Evolutionary conservation across 805 yeast species (phyloP), one percentile per base, ranked within the genome.

Genomic region (Wickerhamiella occidentalis): DNA sequence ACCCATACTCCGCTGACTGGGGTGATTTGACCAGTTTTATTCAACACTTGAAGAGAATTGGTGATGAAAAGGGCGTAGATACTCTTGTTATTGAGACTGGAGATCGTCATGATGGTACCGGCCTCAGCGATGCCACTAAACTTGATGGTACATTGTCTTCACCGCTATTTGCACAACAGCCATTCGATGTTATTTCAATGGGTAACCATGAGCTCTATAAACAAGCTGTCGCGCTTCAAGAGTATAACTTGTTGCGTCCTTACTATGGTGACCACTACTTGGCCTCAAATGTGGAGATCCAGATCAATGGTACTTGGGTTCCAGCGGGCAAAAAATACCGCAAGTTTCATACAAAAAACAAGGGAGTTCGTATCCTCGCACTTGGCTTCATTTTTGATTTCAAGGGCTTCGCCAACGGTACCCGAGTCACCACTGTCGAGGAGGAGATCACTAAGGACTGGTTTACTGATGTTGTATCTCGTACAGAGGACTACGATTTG

Each of bases 31-130:
- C 83, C 2, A 78, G 88, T 0, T 88, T 90, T 61, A 68, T 77
- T 0, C 54, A 64, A 3, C 77, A 75, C 49, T 62, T 88, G 57
- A 68, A 69, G 29, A 54, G 59, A 0, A 56, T 59, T 17, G 80
- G 85, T 0, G 68, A 65, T 21, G 52, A 62, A 28, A 42, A 69
- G 9, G 72, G 71, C 1, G 77, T 71, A 17, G 97, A 90, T 59
- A 61, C 88, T 17, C 57, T 90, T 3, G 58, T 87, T 3, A 72
- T 90, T 2, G 97, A 90, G 60, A 79, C 94, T 0, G 97, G 97
- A 3, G 97, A 90, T 64, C 79, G 85, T 54, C 95, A 85, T 58
- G 97, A 90, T 63, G 97, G 97, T 0, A 88, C 86, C 61, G 97
- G 97, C 0, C 66, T 87, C 11, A 74, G 85, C 36, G 96, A 90